These are phyloP conservation scores for Chlamydomonas schloesseri DNA, from an alignment of 139 green algal species.

Conservation along the genomic window DNA sequence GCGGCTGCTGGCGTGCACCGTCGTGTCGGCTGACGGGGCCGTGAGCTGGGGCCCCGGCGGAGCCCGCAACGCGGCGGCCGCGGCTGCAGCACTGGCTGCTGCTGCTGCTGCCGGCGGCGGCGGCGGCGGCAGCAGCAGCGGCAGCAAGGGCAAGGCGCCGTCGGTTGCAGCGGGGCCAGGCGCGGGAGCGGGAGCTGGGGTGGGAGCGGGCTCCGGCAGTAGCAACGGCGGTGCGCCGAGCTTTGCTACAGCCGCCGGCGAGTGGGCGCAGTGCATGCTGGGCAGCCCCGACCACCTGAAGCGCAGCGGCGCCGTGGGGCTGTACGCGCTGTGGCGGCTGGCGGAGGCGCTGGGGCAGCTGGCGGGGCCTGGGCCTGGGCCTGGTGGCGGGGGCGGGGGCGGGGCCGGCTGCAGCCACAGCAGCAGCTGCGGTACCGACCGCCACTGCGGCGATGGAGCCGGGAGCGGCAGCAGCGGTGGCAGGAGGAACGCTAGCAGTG, in stretches of 20 bases:
- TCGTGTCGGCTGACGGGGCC: too few species aligned
- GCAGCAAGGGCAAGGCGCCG: neutral
- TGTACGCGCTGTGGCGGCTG: constrained; percentile 30
- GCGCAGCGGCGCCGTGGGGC: neutral
- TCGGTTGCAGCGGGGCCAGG: too few species aligned
- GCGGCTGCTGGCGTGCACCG: too few species aligned
- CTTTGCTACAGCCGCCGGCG: neutral
- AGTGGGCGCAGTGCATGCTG: neutral
- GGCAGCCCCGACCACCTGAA: constrained; percentile 13
- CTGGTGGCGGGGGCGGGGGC: neutral
- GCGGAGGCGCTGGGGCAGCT: neutral
- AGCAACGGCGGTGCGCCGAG: too few species aligned
- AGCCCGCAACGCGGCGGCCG: neutral
- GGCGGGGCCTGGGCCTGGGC: too few species aligned
- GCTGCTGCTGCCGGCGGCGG: neutral
- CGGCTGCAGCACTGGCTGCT: neutral
- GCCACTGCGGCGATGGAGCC: too few species aligned
- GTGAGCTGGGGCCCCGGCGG: neutral
- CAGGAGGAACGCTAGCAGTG: too few species aligned
- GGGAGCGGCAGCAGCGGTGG: too few species aligned
- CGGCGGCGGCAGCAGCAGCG: neutral
- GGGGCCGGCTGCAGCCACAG: neutral
- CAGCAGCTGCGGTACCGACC: neutral
- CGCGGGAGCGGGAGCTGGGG: too few species aligned
- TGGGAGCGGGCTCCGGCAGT: too few species aligned